Conservation (phyloP, 179 eudicot species). For the Spergularia azorica region DNA sequence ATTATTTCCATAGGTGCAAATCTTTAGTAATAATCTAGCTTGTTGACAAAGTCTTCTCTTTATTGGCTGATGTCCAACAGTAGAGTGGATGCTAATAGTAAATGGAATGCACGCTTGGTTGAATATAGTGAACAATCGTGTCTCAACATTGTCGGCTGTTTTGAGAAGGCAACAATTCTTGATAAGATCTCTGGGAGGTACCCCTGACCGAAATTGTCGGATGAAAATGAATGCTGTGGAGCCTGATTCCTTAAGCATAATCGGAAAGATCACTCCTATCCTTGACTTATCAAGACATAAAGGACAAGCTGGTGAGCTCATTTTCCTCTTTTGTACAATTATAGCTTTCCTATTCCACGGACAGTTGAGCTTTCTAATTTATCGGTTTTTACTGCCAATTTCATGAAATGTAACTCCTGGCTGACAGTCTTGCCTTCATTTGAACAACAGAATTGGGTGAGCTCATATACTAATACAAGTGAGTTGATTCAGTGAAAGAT, state of each 20-base stretch:
- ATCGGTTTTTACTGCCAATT: not conserved
- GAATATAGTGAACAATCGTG: conserved; percentile 27
- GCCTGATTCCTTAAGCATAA: conserved; percentile 56
- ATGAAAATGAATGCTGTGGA: conserved; percentile 46
- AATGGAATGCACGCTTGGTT: conserved; percentile 43
- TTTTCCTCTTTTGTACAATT: not conserved
- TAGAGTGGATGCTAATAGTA: conserved; percentile 33
- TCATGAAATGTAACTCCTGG: conserved; percentile 3
- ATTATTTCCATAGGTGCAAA: not conserved
- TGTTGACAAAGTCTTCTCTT: not conserved
- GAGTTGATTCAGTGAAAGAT: no score
- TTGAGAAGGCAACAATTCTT: conserved; percentile 70
- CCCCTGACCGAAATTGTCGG: conserved; percentile 24
- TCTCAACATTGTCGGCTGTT: conserved; percentile 46
- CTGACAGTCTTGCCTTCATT: not conserved
- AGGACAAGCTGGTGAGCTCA: conserved; percentile 90
- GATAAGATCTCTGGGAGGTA: conserved; percentile 54
- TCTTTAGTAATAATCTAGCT: not conserved
- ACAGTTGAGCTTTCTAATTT: not conserved
- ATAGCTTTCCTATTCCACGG: not conserved
- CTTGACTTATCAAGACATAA: conserved; percentile 69
- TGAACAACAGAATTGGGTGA: not conserved
- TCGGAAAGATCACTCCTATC: conserved; percentile 71
- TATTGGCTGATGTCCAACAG: not conserved
- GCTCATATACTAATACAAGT: no score